Evolutionary conservation across 805 yeast genomes (phyloP).

Genomic region (Soucietia sequanensis): DNA sequence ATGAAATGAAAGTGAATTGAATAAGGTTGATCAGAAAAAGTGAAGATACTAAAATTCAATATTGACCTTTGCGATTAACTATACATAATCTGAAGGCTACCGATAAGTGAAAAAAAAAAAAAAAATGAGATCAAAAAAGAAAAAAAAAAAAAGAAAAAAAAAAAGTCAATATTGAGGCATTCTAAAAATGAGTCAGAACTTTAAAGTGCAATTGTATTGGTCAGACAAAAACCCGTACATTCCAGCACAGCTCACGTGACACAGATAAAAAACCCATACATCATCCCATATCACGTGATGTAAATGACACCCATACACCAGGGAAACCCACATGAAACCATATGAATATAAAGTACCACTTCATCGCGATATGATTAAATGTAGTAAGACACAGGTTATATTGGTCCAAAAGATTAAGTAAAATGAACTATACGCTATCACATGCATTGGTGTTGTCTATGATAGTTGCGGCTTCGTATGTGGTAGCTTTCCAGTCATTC

Average conservation of each 20-base stretch:
- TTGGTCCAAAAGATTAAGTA: not conserved
- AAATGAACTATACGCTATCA: not conserved
- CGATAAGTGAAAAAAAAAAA: not conserved
- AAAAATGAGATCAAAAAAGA: not conserved
- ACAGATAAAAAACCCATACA: too few relatives aligned
- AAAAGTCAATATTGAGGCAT: not conserved
- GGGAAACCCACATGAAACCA: too few relatives aligned
- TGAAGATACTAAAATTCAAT: too few relatives aligned
- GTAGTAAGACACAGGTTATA: too few relatives aligned
- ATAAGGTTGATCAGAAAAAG: too few relatives aligned
- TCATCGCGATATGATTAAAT: too few relatives aligned
- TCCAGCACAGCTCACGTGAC: not conserved
- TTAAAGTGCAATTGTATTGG: constrained; percentile 1
- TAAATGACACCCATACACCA: too few relatives aligned
- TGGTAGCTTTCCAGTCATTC: constrained; percentile 36
- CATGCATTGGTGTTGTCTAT: not conserved
- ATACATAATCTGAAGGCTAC: too few relatives aligned
- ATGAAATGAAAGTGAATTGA: too few relatives aligned
- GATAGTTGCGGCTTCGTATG: constrained; percentile 35
- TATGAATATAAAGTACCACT: too few relatives aligned
- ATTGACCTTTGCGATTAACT: too few relatives aligned
- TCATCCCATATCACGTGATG: too few relatives aligned
- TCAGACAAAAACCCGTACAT: not conserved
- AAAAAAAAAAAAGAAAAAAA: not conserved
- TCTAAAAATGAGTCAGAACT: constrained; percentile 3